These are phyloP conservation scores for Scheffersomyces coipomensis DNA, from an alignment of 805 yeast species.

Conservation along the genomic window DNA sequence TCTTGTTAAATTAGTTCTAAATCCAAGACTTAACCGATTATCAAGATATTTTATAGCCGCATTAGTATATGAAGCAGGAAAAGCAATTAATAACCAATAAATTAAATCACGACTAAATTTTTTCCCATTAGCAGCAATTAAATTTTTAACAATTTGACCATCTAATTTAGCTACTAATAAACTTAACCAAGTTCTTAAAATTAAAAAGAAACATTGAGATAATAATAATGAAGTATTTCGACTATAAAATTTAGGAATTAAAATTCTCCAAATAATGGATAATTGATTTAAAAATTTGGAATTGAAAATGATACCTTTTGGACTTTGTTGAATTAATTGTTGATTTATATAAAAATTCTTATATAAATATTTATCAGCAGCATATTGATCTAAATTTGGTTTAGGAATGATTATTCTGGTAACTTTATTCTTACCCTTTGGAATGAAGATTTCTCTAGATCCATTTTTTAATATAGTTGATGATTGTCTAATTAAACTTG, in stretches of 20 bases:
- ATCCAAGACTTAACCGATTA: constrained; percentile 72
- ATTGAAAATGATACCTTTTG: constrained; percentile 31
- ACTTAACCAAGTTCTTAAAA: constrained; percentile 84
- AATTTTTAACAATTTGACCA: constrained; percentile 87
- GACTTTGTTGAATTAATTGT: constrained; percentile 6
- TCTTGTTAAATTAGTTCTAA: constrained; percentile 79
- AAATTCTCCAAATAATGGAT: constrained; percentile 71
- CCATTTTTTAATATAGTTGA: constrained; percentile 45
- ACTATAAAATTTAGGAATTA: constrained; percentile 73
- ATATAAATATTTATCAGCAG: constrained; percentile 54
- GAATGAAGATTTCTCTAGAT: constrained; percentile 47
- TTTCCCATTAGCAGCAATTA: constrained; percentile 76
- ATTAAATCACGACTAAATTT: constrained; percentile 74
- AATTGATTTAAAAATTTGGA: constrained; percentile 73
- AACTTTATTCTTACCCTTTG: constrained; percentile 31
- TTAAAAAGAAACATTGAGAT: constrained; percentile 70
- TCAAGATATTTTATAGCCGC: constrained; percentile 84
- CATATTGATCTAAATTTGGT: constrained; percentile 49
- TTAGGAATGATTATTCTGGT: constrained; percentile 44
- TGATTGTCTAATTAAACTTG: constrained; percentile 38
- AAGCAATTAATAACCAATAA: constrained; percentile 86
- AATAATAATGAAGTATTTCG: constrained; percentile 64
- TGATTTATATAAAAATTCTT: constrained; percentile 40
- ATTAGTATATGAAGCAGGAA: constrained; percentile 91
- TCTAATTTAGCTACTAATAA: constrained; percentile 84